These are phyloP conservation scores for Cordyceps cateniannulata DNA, from an alignment of 2,329 filamentous ascomycete species.

Conservation along the genomic window DNA sequence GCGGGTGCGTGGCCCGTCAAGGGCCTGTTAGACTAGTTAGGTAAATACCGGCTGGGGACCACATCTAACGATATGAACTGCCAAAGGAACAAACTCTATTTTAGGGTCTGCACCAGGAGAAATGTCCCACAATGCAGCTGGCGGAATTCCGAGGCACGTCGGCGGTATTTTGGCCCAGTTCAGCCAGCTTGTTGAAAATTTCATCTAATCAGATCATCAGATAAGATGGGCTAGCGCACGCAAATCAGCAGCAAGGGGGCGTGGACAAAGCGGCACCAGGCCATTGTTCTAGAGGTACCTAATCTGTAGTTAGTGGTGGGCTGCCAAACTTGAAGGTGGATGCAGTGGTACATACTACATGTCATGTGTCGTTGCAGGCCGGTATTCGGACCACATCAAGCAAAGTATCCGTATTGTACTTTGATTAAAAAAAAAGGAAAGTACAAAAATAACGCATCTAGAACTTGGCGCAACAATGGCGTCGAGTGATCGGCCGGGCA, in stretches of 20 bases:
- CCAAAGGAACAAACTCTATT: background rate
- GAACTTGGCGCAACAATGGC: background rate
- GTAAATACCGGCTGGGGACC: background rate
- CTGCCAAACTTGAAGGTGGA: background rate
- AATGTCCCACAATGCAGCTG: background rate
- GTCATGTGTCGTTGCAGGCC: background rate
- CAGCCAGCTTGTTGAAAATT: background rate
- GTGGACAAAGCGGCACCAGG: background rate
- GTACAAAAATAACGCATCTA: background rate
- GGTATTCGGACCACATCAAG: background rate
- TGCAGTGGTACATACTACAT: background rate
- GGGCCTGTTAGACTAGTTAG: background rate
- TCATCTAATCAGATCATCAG: conserved; percentile 40
- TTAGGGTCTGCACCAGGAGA: background rate
- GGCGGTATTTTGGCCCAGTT: background rate
- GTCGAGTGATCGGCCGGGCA: background rate
- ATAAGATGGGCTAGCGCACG: conserved; percentile 29
- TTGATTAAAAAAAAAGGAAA: too few species aligned
- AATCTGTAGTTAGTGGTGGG: background rate
- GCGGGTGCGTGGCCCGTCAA: background rate
- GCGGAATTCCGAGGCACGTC: conserved; percentile 11
- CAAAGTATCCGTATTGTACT: background rate
- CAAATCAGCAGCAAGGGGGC: background rate
- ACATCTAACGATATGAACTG: background rate
- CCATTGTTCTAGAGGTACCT: too few species aligned